Evolutionary conservation across 352 stramenopile genomes (phyloP).

Genomic region (Pythium dissotocum): DNA sequence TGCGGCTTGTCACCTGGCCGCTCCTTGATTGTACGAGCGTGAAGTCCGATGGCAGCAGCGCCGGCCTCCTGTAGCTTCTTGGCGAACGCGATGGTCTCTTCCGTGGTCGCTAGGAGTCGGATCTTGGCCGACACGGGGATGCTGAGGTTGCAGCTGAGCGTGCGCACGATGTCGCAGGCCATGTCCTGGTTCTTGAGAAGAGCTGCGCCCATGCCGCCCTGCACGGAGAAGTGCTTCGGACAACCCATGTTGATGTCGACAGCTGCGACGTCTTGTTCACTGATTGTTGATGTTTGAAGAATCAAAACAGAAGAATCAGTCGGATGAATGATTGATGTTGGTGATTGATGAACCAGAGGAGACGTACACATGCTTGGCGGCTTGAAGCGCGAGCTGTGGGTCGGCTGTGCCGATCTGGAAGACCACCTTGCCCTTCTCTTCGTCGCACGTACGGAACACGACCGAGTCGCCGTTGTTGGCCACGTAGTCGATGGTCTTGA

Average conservation of each 20-base stretch:
- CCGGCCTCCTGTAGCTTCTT: constrained; percentile 65
- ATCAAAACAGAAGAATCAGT: background rate
- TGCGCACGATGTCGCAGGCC: constrained; percentile 88
- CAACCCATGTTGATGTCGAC: constrained; percentile 96
- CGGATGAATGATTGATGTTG: background rate
- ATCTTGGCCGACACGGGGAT: constrained; percentile 91
- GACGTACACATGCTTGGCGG: constrained; percentile 72
- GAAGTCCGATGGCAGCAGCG: constrained; percentile 67
- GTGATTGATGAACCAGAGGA: background rate
- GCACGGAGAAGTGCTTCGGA: constrained; percentile 92
- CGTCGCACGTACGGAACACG: constrained; percentile 86
- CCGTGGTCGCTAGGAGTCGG: constrained; percentile 61
- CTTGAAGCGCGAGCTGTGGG: constrained; percentile 72
- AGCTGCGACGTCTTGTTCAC: constrained; percentile 82
- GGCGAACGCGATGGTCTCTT: constrained; percentile 75
- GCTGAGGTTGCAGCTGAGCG: constrained; percentile 71
- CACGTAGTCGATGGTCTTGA: constrained; percentile 91
- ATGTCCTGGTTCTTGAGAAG: constrained; percentile 88
- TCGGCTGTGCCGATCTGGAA: constrained; percentile 91
- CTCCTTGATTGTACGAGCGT: constrained; percentile 67
- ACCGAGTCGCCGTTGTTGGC: constrained; percentile 81
- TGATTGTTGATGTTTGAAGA: constrained; percentile 21
- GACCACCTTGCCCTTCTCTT: constrained; percentile 81
- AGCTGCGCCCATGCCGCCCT: constrained; percentile 91
- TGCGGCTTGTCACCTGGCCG: constrained; percentile 66